These are phyloP conservation scores for Amniculicola lignicola DNA, from an alignment of 495 filamentous ascomycete genomes.

Conservation along the genomic window DNA sequence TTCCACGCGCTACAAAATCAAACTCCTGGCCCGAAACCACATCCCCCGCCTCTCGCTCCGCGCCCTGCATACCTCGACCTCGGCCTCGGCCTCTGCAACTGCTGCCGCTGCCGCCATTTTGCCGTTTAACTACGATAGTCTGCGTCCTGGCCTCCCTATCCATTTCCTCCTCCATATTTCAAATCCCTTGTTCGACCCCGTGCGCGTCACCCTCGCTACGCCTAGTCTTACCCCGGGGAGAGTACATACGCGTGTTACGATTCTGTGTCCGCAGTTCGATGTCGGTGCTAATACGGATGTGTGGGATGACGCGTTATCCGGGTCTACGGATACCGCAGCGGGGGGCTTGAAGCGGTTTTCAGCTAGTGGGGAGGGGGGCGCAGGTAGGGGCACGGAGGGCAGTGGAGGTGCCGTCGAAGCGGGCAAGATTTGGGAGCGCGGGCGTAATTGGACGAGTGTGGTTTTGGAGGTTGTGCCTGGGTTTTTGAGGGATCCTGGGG, in stretches of 20 bases:
- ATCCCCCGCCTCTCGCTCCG: slow-evolving; percentile 68
- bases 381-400: not conserved
- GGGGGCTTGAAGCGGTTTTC: not conserved
- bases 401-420: slow-evolving; percentile 75
- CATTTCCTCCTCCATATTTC: slow-evolving; percentile 85
- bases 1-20: slow-evolving; percentile 83
- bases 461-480: slow-evolving; percentile 88
- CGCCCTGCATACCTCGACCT: slow-evolving; percentile 13
- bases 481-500: slow-evolving; percentile 22
- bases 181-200: slow-evolving; percentile 89
- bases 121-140: slow-evolving; percentile 46
- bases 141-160: slow-evolving; percentile 65
- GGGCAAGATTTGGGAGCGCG: slow-evolving; percentile 92
- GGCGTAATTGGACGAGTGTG: slow-evolving; percentile 91
- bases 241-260: slow-evolving; percentile 76
- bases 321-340: slow-evolving; percentile 32
- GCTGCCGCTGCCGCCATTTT: slow-evolving; percentile 2
- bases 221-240: slow-evolving; percentile 75
- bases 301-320: slow-evolving; percentile 84
- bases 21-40: slow-evolving; percentile 82
- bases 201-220: slow-evolving; percentile 83
- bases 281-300: slow-evolving; percentile 93
- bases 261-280: slow-evolving; percentile 91
- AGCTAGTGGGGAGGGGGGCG: not conserved
- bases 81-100: slow-evolving; percentile 1